Evolutionary conservation across 129 eudicot genomes (phyloP).

Genomic region (Cynara cardunculus): DNA sequence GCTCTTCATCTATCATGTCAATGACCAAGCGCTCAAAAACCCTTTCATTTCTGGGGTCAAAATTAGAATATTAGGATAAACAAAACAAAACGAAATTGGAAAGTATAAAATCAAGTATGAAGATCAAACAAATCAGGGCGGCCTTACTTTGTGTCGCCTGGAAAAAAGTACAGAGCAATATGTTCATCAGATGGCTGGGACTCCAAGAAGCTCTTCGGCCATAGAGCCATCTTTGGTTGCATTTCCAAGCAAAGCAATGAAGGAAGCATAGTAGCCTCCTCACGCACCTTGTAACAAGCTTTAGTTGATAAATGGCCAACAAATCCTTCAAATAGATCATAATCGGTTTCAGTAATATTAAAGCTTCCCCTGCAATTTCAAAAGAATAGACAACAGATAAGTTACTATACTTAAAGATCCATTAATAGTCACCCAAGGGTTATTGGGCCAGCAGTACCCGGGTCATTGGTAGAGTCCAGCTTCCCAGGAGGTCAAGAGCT

Average conservation of each 20-base stretch:
- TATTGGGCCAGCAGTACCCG: neutral
- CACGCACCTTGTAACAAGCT: conserved; percentile 44
- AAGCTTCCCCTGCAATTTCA: conserved; percentile 57
- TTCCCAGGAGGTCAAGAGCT: too few species aligned
- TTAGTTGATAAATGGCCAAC: conserved; percentile 55
- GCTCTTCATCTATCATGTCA: conserved; percentile 53
- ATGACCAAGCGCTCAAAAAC: conserved; percentile 42
- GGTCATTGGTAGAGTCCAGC: too few species aligned
- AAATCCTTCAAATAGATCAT: conserved; percentile 41
- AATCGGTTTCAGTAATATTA: conserved; percentile 24
- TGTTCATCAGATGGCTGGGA: conserved; percentile 39
- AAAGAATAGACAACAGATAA: neutral
- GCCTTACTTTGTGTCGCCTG: conserved; percentile 39
- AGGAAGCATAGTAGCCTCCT: conserved; percentile 47
- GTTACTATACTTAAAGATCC: neutral
- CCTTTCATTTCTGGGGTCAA: conserved; percentile 40
- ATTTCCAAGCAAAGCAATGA: conserved; percentile 44
- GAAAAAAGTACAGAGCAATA: conserved; percentile 65
- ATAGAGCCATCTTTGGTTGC: conserved; percentile 42
- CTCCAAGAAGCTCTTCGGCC: conserved; percentile 58
- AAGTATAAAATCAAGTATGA: neutral
- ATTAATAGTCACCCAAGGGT: neutral
- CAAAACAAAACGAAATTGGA: neutral
- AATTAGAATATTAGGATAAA: neutral
- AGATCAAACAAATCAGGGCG: neutral